These are phyloP conservation scores for Eleusine indica DNA, from an alignment of 176 grass and related monocot species.

Conservation along the genomic window DNA sequence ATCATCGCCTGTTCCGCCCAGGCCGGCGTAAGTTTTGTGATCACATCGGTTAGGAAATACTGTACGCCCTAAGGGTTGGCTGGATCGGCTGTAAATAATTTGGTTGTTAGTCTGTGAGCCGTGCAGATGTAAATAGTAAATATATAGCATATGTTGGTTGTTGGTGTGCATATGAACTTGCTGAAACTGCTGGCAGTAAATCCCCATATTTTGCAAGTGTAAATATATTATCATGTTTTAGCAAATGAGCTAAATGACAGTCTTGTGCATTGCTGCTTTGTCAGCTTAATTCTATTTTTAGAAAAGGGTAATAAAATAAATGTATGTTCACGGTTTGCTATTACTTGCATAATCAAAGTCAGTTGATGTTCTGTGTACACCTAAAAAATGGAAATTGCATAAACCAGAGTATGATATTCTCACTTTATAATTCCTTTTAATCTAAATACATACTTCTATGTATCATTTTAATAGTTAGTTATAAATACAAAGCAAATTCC, in stretches of 20 bases:
- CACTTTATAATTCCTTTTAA: no score
- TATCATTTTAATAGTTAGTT: no score
- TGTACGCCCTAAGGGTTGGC: background rate
- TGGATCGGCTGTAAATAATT: conserved; percentile 35
- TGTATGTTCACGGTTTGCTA: background rate
- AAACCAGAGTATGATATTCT: no score
- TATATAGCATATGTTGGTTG: background rate
- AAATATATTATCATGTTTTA: conserved; percentile 37
- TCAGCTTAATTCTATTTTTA: background rate
- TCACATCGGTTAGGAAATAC: conserved; percentile 12
- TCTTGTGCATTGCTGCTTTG: background rate
- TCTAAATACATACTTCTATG: no score
- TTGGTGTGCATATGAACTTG: background rate
- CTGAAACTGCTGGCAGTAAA: background rate
- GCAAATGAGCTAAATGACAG: background rate
- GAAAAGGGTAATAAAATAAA: background rate
- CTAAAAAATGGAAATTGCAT: no score
- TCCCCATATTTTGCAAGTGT: conserved; percentile 25
- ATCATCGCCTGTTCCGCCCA: conserved; percentile 18
- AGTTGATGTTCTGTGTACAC: no score
- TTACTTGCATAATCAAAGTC: no score
- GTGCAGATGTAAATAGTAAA: conserved; percentile 37
- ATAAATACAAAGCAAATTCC: no score
- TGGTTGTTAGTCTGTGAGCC: conserved; percentile 22
- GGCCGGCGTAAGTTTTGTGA: conserved; percentile 45